Percentiles rank a stretch among this genome's conserved stretches.
Conservation (phyloP, 768 basidiomycete species). For the Hygrocybe punicea region DNA sequence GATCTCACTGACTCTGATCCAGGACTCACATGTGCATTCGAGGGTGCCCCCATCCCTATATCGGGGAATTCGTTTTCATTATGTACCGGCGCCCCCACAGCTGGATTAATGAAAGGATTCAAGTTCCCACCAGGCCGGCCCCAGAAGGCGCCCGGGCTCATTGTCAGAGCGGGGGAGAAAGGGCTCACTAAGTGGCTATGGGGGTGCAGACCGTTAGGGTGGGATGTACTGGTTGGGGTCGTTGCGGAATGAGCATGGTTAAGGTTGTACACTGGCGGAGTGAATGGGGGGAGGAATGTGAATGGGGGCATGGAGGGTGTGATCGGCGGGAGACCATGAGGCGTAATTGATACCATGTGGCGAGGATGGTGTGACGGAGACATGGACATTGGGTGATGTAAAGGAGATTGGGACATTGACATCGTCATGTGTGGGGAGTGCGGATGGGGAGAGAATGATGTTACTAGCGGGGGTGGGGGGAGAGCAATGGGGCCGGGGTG, state of each 20-base stretch:
- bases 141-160: conserved; percentile 77
- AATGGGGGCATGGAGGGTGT: conserved; percentile 99
- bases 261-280: conserved; percentile 11
- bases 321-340: conserved; percentile 84
- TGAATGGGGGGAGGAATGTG: conserved; percentile 62
- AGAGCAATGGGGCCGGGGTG: conserved; percentile 71
- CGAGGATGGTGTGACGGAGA: conserved; percentile 40
- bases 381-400: conserved; percentile 29
- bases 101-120: conserved; percentile 45
- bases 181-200: conserved; percentile 21
- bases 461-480: conserved; percentile 53
- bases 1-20: conserved; percentile 37
- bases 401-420: conserved; percentile 19
- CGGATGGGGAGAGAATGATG: conserved; percentile 26
- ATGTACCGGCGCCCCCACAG: conserved; percentile 48
- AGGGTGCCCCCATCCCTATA: conserved; percentile 17
- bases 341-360: conserved; percentile 53
- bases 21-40: conserved; percentile 20
- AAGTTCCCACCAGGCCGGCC: conserved; percentile 44
- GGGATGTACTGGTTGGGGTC: conserved; percentile 5
- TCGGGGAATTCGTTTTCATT: conserved; percentile 13
- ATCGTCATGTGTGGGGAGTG: conserved; percentile 30
- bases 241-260: conserved; percentile 10
- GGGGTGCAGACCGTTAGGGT: conserved; percentile 11
- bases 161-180: conserved; percentile 69